phyloP scores from a whole-genome alignment of 495 filamentous ascomycete genomes.

The Xylaria scruposa region DNA sequence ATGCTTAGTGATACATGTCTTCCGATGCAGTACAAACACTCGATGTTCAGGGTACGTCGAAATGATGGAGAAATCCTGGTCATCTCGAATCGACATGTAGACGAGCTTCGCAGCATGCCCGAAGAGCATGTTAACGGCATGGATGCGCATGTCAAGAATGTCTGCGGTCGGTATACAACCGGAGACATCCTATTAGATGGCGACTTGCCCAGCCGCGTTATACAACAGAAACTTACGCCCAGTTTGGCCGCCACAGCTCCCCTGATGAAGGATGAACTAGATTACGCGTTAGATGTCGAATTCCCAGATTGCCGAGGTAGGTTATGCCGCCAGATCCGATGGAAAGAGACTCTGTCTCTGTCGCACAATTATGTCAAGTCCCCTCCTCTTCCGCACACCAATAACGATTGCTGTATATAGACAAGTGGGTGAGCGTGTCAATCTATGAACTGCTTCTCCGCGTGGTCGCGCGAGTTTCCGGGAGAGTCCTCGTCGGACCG shows the following conservation, averaged over 20 bases:
- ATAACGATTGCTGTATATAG: not conserved
- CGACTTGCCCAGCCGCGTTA: not conserved
- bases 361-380: not conserved
- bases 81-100: not conserved
- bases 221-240: not conserved
- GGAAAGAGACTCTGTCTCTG: not conserved
- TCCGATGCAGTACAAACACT: not conserved
- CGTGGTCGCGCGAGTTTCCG: not conserved
- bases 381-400: not conserved
- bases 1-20: not conserved
- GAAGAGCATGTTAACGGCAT: not conserved
- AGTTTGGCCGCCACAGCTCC: not conserved
- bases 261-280: not conserved
- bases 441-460: not conserved
- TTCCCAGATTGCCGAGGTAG: not conserved
- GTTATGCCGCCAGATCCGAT: not conserved
- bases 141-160: not conserved
- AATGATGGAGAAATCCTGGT: constrained; percentile 1
- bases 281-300: constrained; percentile 1
- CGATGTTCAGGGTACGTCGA: not conserved
- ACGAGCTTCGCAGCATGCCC: not conserved
- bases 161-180: not conserved
- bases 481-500: too few species aligned
- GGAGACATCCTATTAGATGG: not conserved
- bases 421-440: not conserved